Evolutionary conservation across 148 eudicot genomes (phyloP).

Genomic region (Fagopyrum homotropicum): DNA sequence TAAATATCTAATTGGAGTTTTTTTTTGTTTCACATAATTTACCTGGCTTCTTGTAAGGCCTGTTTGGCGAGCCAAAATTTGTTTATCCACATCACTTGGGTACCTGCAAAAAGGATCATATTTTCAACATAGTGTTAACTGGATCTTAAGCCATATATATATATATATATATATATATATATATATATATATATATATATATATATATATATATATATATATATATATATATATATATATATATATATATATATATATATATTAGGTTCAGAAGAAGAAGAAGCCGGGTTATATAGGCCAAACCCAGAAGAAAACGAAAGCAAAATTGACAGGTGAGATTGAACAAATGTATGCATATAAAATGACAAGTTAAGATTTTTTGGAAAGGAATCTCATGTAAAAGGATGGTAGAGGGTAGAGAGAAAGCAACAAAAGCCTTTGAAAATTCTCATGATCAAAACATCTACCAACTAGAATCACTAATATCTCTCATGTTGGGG

Average conservation of each 20-base stretch:
- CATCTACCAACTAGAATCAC: not conserved
- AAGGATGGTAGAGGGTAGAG: slow-evolving; percentile 11
- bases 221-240: too few relatives aligned
- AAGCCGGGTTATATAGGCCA: not conserved
- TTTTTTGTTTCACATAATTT: slow-evolving; percentile 13
- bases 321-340: slow-evolving; percentile 12
- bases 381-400: slow-evolving; percentile 24
- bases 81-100: slow-evolving; percentile 97
- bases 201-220: too few relatives aligned
- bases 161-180: not conserved
- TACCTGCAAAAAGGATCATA: slow-evolving; percentile 47
- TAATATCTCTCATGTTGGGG: not conserved
- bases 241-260: too few relatives aligned
- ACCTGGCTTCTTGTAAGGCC: slow-evolving; percentile 98
- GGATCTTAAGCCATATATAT: not conserved
- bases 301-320: not conserved
- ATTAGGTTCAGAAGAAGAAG: not conserved
- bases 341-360: not conserved
- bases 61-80: slow-evolving; percentile 91
- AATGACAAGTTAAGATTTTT: slow-evolving; percentile 19
- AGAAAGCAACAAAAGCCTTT: slow-evolving; percentile 21
- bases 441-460: slow-evolving; percentile 7
- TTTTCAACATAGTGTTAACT: not conserved
- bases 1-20: not conserved
- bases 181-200: too few relatives aligned